These are phyloP conservation scores for Diaporthe sp. DNA, from an alignment of 2,329 filamentous ascomycete genomes.

Conservation along the genomic window DNA sequence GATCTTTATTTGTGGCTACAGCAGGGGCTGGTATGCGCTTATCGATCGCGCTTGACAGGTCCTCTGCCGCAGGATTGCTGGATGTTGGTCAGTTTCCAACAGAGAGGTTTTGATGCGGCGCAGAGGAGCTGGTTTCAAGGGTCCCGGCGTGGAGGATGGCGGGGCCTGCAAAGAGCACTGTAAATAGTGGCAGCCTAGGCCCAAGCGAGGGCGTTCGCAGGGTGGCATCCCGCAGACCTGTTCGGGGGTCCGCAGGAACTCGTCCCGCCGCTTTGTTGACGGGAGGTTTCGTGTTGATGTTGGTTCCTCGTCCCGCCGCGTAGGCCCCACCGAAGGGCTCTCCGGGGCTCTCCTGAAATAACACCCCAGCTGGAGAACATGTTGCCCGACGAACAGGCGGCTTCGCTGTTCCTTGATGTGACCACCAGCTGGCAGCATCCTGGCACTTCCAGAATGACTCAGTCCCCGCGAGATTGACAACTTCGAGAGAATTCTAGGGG, in stretches of 20 bases:
- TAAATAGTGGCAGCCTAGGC: constrained; percentile 18
- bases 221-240: constrained; percentile 1
- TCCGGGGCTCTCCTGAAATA: constrained; percentile 19
- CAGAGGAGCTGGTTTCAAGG: background rate
- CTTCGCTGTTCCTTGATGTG: constrained; percentile 2
- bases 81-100: constrained; percentile 7
- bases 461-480: background rate
- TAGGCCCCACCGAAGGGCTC: background rate
- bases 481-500: background rate
- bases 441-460: background rate
- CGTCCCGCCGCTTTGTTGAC: constrained; percentile 20
- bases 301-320: background rate
- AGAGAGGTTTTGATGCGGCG: constrained; percentile 21
- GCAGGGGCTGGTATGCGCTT: background rate
- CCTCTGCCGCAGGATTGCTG: constrained; percentile 13
- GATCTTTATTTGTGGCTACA: background rate
- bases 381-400: constrained; percentile 4
- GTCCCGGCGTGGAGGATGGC: background rate
- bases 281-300: constrained; percentile 26
- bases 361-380: background rate
- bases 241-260: constrained; percentile 5
- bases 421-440: constrained; percentile 12
- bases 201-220: background rate
- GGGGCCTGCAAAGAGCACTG: background rate
- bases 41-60: background rate